These are phyloP conservation scores for Umbelopsis sp. DNA, from an alignment of 192 early-diverging fungal species.

Conservation along the genomic window DNA sequence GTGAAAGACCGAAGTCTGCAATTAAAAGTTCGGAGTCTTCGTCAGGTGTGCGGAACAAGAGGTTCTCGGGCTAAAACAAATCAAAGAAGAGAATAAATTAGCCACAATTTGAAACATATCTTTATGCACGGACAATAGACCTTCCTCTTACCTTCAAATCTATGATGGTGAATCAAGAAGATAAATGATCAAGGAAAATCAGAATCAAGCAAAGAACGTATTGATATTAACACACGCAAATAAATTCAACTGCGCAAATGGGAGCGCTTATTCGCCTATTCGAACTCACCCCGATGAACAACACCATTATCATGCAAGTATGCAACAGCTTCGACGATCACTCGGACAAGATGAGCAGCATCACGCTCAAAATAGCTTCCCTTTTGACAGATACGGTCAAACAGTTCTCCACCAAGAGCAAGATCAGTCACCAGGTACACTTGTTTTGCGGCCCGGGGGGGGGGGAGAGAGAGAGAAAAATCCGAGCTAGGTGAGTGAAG, in stretches of 20 bases:
- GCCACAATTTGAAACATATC: not conserved
- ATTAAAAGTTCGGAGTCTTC: constrained; percentile 66
- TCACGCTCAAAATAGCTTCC: constrained; percentile 77
- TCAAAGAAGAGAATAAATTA: not conserved
- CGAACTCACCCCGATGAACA: constrained; percentile 73
- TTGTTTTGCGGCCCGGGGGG: constrained; percentile 19
- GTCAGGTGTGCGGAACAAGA: constrained; percentile 64
- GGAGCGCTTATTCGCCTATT: not conserved
- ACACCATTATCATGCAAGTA: constrained; percentile 86
- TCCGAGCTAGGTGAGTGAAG: not conserved
- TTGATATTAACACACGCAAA: too few species aligned
- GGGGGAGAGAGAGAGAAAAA: not conserved
- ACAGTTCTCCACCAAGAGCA: constrained; percentile 90
- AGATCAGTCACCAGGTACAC: constrained; percentile 80
- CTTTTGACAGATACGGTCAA: constrained; percentile 79
- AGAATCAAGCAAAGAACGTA: too few species aligned
- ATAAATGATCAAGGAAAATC: too few species aligned
- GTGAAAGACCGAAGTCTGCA: constrained; percentile 84
- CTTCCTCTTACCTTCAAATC: constrained; percentile 10
- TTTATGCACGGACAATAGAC: not conserved
- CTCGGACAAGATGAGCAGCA: constrained; percentile 76
- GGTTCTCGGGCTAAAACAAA: constrained; percentile 70
- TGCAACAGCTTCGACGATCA: constrained; percentile 76
- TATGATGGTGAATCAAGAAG: not conserved
- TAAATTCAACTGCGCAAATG: too few species aligned